Percentiles rank a stretch among this genome's conserved stretches.
Evolutionary conservation across 495 filamentous ascomycete species (phyloP).

Genomic region (Penicillium goetzii): DNA sequence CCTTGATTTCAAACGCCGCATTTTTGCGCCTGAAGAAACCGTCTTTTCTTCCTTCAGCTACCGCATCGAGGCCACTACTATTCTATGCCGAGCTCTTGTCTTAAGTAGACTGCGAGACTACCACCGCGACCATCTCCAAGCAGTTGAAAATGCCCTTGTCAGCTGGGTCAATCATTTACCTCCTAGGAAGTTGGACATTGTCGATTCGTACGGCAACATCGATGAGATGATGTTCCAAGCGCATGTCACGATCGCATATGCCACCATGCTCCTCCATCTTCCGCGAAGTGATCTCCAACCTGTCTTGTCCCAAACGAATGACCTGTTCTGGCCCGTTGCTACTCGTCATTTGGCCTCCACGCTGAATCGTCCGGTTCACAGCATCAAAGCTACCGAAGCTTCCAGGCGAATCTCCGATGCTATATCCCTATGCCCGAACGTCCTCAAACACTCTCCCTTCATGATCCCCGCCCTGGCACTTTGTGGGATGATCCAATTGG

Average conservation of each 20-base stretch:
- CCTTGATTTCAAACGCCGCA: slow-evolving; percentile 40
- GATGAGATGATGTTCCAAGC: slow-evolving; percentile 54
- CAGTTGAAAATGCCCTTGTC: slow-evolving; percentile 49
- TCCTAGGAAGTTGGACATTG: slow-evolving; percentile 44
- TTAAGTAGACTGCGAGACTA: slow-evolving; percentile 41
- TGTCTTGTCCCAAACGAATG: slow-evolving; percentile 30
- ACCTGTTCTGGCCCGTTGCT: slow-evolving; percentile 34
- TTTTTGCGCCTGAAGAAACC: slow-evolving; percentile 42
- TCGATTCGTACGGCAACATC: slow-evolving; percentile 49
- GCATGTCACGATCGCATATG: slow-evolving; percentile 45
- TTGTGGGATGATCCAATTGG: slow-evolving; percentile 46
- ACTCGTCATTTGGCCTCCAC: slow-evolving; percentile 42
- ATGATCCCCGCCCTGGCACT: slow-evolving; percentile 38
- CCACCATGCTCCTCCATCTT: slow-evolving; percentile 47
- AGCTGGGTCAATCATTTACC: slow-evolving; percentile 52
- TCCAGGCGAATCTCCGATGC: slow-evolving; percentile 44
- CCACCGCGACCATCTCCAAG: slow-evolving; percentile 48
- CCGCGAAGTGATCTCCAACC: slow-evolving; percentile 46
- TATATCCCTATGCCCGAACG: slow-evolving; percentile 43
- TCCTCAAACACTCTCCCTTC: slow-evolving; percentile 45
- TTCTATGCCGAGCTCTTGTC: slow-evolving; percentile 43
- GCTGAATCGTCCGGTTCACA: slow-evolving; percentile 43
- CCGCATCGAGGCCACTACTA: slow-evolving; percentile 46
- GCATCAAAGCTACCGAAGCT: slow-evolving; percentile 50
- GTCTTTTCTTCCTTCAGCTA: slow-evolving; percentile 49